Percentiles rank a stretch among this genome's conserved stretches.
These are phyloP conservation scores for Didymella lethalis DNA, from an alignment of 2,329 filamentous ascomycete genomes.

Conservation along the genomic window DNA sequence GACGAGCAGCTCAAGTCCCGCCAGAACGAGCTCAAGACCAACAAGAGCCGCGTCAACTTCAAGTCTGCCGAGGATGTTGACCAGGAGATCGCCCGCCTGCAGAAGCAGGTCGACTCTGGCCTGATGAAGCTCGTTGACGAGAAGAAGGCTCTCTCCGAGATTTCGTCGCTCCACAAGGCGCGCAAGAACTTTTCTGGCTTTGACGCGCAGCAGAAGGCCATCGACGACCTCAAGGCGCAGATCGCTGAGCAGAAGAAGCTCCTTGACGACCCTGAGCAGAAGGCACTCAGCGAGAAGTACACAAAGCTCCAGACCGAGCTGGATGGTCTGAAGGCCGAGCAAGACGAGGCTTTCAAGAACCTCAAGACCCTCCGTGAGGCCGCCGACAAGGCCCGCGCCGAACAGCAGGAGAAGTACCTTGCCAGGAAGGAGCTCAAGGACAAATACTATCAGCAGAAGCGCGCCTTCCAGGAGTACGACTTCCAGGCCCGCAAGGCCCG, in stretches of 20 bases:
- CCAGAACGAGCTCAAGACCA: constrained; percentile 85
- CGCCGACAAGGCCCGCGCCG: constrained; percentile 79
- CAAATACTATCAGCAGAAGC: constrained; percentile 80
- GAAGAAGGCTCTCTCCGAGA: constrained; percentile 88
- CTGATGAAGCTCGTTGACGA: constrained; percentile 97
- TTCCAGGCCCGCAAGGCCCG: constrained; percentile 79
- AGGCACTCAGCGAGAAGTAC: constrained; percentile 87
- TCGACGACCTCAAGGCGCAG: constrained; percentile 85
- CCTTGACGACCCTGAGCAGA: constrained; percentile 89
- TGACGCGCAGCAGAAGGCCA: constrained; percentile 85
- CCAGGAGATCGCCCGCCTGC: constrained; percentile 78
- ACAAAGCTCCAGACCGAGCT: constrained; percentile 85
- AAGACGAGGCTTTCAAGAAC: constrained; percentile 90
- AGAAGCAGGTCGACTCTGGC: constrained; percentile 85
- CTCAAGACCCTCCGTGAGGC: constrained; percentile 85
- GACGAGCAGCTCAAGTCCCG: constrained; percentile 88
- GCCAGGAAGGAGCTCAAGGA: constrained; percentile 89
- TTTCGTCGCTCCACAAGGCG: constrained; percentile 82
- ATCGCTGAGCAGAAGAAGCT: constrained; percentile 88
- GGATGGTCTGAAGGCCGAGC: constrained; percentile 87
- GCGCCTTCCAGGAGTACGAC: constrained; percentile 84
- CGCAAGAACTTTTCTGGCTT: constrained; percentile 91
- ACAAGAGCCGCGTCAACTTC: constrained; percentile 80
- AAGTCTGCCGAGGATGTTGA: constrained; percentile 91
- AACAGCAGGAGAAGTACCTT: constrained; percentile 85